phyloP scores from a whole-genome alignment of 768 basidiomycete genomes.

The Dioszegia aurantiaca region DNA sequence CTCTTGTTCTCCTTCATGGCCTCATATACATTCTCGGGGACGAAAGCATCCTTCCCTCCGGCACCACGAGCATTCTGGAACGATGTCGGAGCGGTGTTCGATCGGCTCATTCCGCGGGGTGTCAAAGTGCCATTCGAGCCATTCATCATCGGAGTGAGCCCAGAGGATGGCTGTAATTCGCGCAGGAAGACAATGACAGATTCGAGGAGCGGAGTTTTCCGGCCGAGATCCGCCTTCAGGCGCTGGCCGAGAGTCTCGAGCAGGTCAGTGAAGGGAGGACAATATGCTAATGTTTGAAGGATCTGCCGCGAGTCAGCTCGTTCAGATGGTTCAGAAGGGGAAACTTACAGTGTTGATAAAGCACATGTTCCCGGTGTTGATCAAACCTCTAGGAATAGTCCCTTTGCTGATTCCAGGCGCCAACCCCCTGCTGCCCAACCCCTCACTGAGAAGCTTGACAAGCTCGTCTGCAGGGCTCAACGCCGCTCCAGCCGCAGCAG shows the following conservation, averaged over 20 bases:
- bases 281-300: constrained; percentile 84
- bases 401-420: constrained; percentile 20
- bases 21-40: constrained; percentile 82
- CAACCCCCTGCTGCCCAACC: constrained; percentile 12
- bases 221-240: constrained; percentile 54
- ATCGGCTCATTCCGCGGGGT: neutral
- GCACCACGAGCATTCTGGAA: constrained; percentile 16
- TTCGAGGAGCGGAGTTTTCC: constrained; percentile 54
- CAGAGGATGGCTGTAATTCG: constrained; percentile 60
- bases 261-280: constrained; percentile 75
- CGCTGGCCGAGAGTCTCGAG: constrained; percentile 69
- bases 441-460: constrained; percentile 36
- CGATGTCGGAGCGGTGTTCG: neutral
- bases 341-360: constrained; percentile 77
- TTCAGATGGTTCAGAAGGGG: neutral
- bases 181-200: constrained; percentile 64
- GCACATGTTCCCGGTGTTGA: constrained; percentile 96
- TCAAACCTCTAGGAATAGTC: constrained; percentile 62
- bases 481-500: constrained; percentile 32
- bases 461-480: constrained; percentile 42
- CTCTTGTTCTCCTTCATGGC: constrained; percentile 89
- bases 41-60: constrained; percentile 59
- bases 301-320: constrained; percentile 52
- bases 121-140: neutral
- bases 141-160: constrained; percentile 11